Percentiles rank a stretch among this genome's conserved stretches.
Conservation (phyloP, 2,329 filamentous ascomycete species). For the Cyclaneusma minus region DNA sequence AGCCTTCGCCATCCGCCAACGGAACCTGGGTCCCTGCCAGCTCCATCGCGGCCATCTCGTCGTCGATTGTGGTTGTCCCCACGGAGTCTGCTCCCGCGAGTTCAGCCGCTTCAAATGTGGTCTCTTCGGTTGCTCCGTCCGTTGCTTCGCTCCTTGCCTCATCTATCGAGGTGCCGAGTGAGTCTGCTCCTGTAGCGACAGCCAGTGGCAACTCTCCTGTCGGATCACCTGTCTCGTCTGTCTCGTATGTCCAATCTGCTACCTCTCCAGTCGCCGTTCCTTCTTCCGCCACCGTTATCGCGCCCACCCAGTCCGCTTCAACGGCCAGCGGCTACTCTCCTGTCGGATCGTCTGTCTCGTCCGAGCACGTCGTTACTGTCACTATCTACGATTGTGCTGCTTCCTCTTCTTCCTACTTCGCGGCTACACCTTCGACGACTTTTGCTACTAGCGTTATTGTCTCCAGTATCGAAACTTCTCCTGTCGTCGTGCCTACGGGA, state of each 20-base stretch:
- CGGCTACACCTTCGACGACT: too few relatives aligned
- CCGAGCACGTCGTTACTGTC: conserved; percentile 2
- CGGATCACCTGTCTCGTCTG: conserved; percentile 1
- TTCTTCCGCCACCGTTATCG: background rate
- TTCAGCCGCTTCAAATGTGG: conserved; percentile 1
- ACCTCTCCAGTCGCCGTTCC: conserved; percentile 1
- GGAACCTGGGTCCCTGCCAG: background rate
- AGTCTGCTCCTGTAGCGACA: background rate
- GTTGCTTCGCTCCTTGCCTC: too few relatives aligned
- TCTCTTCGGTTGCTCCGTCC: too few relatives aligned
- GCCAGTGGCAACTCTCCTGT: background rate
- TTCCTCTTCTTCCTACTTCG: too few relatives aligned
- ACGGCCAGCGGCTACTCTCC: background rate
- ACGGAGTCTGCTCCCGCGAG: conserved; percentile 1
- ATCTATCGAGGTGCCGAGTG: too few relatives aligned
- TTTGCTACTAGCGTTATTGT: too few relatives aligned
- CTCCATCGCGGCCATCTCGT: conserved; percentile 3
- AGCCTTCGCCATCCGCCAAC: conserved; percentile 1
- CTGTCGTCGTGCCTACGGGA: too few relatives aligned
- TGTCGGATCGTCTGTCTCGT: background rate
- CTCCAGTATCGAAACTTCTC: too few relatives aligned
- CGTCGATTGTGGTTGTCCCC: conserved; percentile 7
- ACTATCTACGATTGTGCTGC: conserved; percentile 6
- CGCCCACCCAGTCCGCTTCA: background rate
- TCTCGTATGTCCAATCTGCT: background rate